Base-by-base conservation (phyloP, 495 filamentous ascomycete genomes). In the Penicillium simplicissimum region DNA sequence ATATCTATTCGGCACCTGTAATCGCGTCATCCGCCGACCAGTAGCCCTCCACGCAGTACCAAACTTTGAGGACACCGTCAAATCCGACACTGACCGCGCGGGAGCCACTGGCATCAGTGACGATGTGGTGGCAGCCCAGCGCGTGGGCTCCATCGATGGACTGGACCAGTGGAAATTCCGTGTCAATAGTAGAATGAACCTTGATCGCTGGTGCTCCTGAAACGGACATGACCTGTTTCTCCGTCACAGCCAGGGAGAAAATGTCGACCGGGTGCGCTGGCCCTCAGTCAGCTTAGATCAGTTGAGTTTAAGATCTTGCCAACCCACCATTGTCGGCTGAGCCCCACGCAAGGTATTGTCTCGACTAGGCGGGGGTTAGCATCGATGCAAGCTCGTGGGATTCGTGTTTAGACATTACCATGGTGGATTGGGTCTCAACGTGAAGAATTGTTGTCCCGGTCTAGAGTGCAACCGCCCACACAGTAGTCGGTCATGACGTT, bases 331-430 rank as follows among this genome's bases (percentile, higher is more conserved):
- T 84, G 71, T 96, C 91, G 71, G 95, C 83, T 13, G 93, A 93
- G 77, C 96, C 91, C 59, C 87, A 88, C 58, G 92, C 92, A 37
- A 98, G 85, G 72, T 97, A 98, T 90, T 97, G 96, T 79, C 97
- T 96, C 57, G 95, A 98, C 96, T 98, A 67, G 23, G 17, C 35
- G 52, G 19, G 19, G 19, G 47, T 54, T 55, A 63, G 61, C 55
- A 45, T 21, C 21, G 33, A 28, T n/a, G 3, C 40, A 25, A 14
- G 34, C 9, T 53, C 51, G 4, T 36, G 9, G 31, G 15, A 14
- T 8, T 19, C 14, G 2, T 11, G 21, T 13, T 19, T 35, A n/a
- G 6, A 31, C 11, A 15, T 6, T 55, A 55, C 53, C 53, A 55
- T 55, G 21, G 35, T 40, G 25, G 2, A 19, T 28, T 1, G 5